Percentiles rank a stretch among this genome's conserved stretches.
These are phyloP conservation scores for Diaporthe humulicola DNA, from an alignment of 2,329 filamentous ascomycete species.

Conservation along the genomic window DNA sequence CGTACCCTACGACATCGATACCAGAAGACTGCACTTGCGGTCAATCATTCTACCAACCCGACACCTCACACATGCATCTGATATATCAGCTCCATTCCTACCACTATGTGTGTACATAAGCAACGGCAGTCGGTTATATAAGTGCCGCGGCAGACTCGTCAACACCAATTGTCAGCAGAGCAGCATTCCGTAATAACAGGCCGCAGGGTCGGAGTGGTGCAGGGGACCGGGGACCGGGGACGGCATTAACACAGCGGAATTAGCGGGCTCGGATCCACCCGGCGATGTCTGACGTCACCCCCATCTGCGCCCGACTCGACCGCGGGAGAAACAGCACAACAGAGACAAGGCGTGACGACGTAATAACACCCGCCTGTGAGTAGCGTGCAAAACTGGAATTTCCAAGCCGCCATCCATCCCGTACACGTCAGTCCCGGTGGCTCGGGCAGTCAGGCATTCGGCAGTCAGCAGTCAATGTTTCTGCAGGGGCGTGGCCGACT, in stretches of 20 bases:
- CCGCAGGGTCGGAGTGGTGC: background rate
- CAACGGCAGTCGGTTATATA: no score
- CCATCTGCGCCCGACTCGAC: background rate
- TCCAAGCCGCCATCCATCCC: background rate
- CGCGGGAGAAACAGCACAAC: background rate
- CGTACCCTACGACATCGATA: no score
- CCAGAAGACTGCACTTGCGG: background rate
- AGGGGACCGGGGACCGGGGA: conserved; percentile 2
- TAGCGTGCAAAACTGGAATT: conserved; percentile 18
- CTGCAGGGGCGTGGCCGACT: background rate
- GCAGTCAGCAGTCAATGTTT: background rate
- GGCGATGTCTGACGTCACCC: conserved; percentile 22
- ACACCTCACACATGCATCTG: background rate
- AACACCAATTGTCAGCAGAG: background rate
- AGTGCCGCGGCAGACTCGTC: background rate
- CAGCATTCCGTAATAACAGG: background rate
- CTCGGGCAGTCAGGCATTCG: conserved; percentile 10
- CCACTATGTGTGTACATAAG: background rate
- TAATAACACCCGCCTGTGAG: background rate
- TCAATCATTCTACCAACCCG: background rate
- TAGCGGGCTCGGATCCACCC: conserved; percentile 9
- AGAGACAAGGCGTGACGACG: conserved; percentile 6
- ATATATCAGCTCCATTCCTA: background rate
- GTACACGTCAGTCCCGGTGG: conserved; percentile 28
- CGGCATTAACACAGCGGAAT: conserved; percentile 24